Percentiles rank a stretch among this genome's conserved stretches.
Evolutionary conservation across 2,329 filamentous ascomycete species (phyloP).

Genomic region (Aureobasidium subglaciale): DNA sequence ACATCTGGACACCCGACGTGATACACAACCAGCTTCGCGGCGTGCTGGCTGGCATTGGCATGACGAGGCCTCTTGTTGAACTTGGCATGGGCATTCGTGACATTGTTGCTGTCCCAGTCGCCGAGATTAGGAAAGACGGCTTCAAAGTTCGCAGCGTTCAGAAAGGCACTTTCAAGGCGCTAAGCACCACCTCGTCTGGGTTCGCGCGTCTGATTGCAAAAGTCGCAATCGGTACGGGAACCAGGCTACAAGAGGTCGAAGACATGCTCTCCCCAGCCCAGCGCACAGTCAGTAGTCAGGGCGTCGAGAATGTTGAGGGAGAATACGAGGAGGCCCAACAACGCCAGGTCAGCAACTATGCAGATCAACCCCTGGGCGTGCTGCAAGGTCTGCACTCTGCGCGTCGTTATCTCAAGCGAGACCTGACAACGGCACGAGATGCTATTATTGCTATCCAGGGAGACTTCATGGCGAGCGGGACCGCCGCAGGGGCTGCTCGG

Average conservation of each 20-base stretch:
- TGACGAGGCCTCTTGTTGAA: slow-evolving; percentile 84
- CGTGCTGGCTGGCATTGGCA: slow-evolving; percentile 80
- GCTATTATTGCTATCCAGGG: slow-evolving; percentile 92
- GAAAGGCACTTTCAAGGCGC: slow-evolving; percentile 84
- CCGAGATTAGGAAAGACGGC: slow-evolving; percentile 90
- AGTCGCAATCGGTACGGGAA: slow-evolving; percentile 88
- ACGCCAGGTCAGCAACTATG: slow-evolving; percentile 82
- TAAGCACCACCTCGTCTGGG: slow-evolving; percentile 86
- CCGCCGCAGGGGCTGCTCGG: slow-evolving; percentile 69
- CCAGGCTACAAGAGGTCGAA: slow-evolving; percentile 83
- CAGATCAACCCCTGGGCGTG: slow-evolving; percentile 86
- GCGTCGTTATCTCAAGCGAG: slow-evolving; percentile 73
- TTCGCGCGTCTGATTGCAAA: slow-evolving; percentile 93
- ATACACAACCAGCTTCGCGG: slow-evolving; percentile 81
- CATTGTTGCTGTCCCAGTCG: slow-evolving; percentile 80
- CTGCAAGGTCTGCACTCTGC: slow-evolving; percentile 79
- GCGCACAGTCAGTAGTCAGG: slow-evolving; percentile 33
- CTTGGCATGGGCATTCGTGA: slow-evolving; percentile 82
- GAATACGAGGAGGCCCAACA: slow-evolving; percentile 60
- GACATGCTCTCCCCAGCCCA: slow-evolving; percentile 53
- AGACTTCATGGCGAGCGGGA: slow-evolving; percentile 80
- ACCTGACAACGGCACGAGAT: slow-evolving; percentile 79
- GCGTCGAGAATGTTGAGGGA: slow-evolving; percentile 44
- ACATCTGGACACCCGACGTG: slow-evolving; percentile 94
- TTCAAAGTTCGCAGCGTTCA: slow-evolving; percentile 84